phyloP scores from a whole-genome alignment of 768 basidiomycete species.

The Termitomyces sp. region DNA sequence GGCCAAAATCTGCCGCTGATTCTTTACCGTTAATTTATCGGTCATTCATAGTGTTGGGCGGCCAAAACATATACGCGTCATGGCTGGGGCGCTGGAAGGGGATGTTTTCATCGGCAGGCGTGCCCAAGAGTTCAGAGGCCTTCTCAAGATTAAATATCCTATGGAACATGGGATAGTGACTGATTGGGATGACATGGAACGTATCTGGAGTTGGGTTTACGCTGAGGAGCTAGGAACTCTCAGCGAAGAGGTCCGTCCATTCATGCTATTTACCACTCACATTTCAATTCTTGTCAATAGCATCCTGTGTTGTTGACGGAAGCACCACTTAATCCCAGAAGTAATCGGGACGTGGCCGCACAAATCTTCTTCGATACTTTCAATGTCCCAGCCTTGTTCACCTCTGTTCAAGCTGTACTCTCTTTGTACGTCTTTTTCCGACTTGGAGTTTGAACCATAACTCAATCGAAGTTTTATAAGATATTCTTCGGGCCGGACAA shows the following conservation, averaged over 20 bases:
- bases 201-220: slow-evolving; percentile 98
- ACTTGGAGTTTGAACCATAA: slow-evolving; percentile 1
- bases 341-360: slow-evolving; percentile 93
- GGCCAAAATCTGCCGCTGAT: slow-evolving; percentile 19
- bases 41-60: slow-evolving; percentile 73
- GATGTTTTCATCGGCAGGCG: slow-evolving; percentile 94
- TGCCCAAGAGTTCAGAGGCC: slow-evolving; percentile 92
- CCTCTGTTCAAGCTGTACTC: slow-evolving; percentile 94
- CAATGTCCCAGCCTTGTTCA: slow-evolving; percentile 97
- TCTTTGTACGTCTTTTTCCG: slow-evolving; percentile 65
- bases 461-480: slow-evolving; percentile 35
- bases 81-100: slow-evolving; percentile 96
- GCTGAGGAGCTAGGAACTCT: slow-evolving; percentile 92
- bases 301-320: slow-evolving; percentile 97
- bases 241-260: slow-evolving; percentile 83
- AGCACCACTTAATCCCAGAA: slow-evolving; percentile 94
- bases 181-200: slow-evolving; percentile 99
- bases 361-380: slow-evolving; percentile 99
- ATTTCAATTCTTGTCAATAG: slow-evolving; percentile 36
- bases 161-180: slow-evolving; percentile 99
- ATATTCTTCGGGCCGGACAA: slow-evolving; percentile 97
- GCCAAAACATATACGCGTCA: slow-evolving; percentile 95
- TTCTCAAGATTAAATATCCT: slow-evolving; percentile 97
- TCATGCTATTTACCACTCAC: slow-evolving; percentile 4
- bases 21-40: slow-evolving; percentile 19